phyloP scores from a whole-genome alignment of 768 basidiomycete genomes.

The Boletus tylopilopsis region DNA sequence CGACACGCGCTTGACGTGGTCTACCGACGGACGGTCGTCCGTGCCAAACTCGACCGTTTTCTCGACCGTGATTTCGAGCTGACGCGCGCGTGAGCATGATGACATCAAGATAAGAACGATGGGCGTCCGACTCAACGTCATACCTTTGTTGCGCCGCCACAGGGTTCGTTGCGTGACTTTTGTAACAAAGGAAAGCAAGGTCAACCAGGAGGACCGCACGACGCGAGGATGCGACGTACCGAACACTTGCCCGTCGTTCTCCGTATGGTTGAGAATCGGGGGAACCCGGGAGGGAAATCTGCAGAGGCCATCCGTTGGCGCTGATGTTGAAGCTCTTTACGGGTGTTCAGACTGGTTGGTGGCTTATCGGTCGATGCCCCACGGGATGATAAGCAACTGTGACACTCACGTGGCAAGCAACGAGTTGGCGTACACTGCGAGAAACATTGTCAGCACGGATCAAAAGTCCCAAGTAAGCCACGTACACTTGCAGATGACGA shows the following conservation, averaged over 20 bases:
- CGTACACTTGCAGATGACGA: slow-evolving; percentile 50
- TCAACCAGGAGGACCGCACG: no score
- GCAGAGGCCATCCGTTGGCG: slow-evolving; percentile 28
- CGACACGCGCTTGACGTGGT: slow-evolving; percentile 5
- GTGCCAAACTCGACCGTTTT: slow-evolving; percentile 27
- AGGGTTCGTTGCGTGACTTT: slow-evolving; percentile 11
- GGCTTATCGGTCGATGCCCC: neutral
- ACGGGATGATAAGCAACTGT: neutral
- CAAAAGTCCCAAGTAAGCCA: neutral
- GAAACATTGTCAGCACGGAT: neutral
- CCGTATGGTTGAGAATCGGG: slow-evolving; percentile 17
- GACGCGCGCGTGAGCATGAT: neutral
- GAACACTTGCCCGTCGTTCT: slow-evolving; percentile 1
- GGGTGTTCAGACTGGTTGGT: slow-evolving; percentile 36
- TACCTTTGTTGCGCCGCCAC: slow-evolving; percentile 23
- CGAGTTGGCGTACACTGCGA: slow-evolving; percentile 49
- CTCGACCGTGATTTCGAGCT: slow-evolving; percentile 30
- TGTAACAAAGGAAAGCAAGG: no score
- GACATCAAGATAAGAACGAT: neutral
- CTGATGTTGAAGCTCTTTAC: slow-evolving; percentile 30
- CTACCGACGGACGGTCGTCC: slow-evolving; percentile 7
- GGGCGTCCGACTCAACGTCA: neutral
- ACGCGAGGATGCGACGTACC: slow-evolving; percentile 8
- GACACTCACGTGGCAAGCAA: slow-evolving; percentile 40
- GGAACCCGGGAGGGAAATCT: slow-evolving; percentile 26